These are phyloP conservation scores for Solanum chaucha DNA, from an alignment of 257 asterid species.

Conservation along the genomic window DNA sequence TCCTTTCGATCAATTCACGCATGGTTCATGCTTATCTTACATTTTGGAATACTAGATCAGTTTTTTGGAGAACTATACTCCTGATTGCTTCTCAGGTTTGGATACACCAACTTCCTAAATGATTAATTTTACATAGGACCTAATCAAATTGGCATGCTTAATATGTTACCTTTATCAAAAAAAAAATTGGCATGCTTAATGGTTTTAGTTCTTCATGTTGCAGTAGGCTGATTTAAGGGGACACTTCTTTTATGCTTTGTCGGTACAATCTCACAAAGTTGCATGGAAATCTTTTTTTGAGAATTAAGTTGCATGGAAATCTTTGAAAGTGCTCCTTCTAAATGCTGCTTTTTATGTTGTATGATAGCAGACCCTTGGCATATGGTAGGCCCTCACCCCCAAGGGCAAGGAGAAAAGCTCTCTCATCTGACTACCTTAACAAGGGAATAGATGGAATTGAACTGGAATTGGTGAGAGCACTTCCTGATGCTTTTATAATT, in stretches of 20 bases:
- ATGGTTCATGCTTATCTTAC: not conserved
- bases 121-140: not conserved
- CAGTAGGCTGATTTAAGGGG: not conserved
- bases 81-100: not conserved
- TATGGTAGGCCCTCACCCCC: constrained; percentile 33
- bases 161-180: too few species aligned
- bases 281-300: not conserved
- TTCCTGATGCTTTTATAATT: not conserved
- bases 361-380: constrained; percentile 40
- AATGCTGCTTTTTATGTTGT: constrained; percentile 13
- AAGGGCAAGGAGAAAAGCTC: constrained; percentile 24
- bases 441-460: constrained; percentile 29
- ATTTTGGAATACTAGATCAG: not conserved
- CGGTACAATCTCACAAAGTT: not conserved
- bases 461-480: constrained; percentile 41
- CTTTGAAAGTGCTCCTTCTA: constrained; percentile 9
- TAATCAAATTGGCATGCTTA: not conserved
- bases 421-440: constrained; percentile 25
- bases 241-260: not conserved
- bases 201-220: not conserved
- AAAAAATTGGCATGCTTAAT: not conserved
- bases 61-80: not conserved
- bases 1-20: not conserved
- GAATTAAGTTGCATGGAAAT: not conserved
- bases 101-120: not conserved